Evolutionary conservation across 805 yeast species (phyloP), one percentile per base, ranked within the genome.

Genomic region (Gaillardinia entomophila): DNA sequence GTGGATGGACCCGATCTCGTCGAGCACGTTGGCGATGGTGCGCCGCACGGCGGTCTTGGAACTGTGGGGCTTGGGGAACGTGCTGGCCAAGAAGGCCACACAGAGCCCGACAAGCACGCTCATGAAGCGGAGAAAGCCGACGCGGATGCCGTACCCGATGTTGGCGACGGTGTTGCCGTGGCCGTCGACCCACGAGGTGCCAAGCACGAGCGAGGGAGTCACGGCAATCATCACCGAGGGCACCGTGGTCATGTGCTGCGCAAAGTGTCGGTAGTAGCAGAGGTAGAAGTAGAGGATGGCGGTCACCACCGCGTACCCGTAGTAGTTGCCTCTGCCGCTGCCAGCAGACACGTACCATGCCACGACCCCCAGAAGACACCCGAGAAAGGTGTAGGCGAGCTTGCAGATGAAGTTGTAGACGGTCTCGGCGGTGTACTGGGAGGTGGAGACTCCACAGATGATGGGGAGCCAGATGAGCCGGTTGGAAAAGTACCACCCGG

Each of bases 271-370:
- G 36, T 54, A 56, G 34, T 36, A 58, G 2, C 42, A 18, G 16
- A 53, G 32, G 31, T 42, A 48, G 7, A 51, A 30, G 40, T 35
- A 53, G 4, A 55, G 26, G 4, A 58, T 42, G 3, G 51, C 57
- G 10, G 53, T 44, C 1, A 59, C 65, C 4, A 42, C 56, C 4
- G 49, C 43, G 36, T 42, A 55, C 0, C 65, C 65, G 33, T 57
- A 60, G 24, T 46, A 46, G 29, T 58, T 60, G n/a, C 62, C 62
- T 3, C 33, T 6, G 6, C 62, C 62, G 28, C 32, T 36, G 2
- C 66, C 66, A 15, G 54, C 36, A 2, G 61, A 53, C 15, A 60
- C 55, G 33, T 60, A 60, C 66, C 66, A 59, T 0, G 50, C 49
- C 5, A 56, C 50, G 48, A 54, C 38, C 2, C 63, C 65, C 12